phyloP scores from a whole-genome alignment of 495 filamentous ascomycete species.

The Elasticomyces elasticus region DNA sequence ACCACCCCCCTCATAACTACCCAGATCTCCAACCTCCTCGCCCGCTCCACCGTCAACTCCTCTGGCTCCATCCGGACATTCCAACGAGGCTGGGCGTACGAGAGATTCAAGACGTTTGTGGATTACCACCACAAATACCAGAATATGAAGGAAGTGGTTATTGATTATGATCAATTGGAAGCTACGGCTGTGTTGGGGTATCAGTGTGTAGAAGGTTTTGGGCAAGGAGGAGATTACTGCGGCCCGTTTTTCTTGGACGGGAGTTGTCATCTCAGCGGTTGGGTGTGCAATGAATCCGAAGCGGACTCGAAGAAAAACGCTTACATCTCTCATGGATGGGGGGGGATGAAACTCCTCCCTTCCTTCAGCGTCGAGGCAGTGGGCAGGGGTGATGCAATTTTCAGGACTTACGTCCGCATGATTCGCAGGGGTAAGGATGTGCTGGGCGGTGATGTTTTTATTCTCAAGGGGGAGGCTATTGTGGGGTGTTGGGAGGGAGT shows the following conservation, averaged over 20 bases:
- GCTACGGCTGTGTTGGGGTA: constrained; percentile 33
- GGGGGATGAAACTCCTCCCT: constrained; percentile 28
- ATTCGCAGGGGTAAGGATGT: constrained; percentile 25
- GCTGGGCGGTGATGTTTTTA: constrained; percentile 33
- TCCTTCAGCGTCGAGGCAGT: constrained; percentile 7
- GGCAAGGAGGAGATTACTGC: constrained; percentile 29
- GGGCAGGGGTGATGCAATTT: too few species aligned
- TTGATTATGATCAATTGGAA: constrained; percentile 31
- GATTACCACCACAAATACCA: constrained; percentile 33
- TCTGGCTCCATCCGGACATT: constrained; percentile 28
- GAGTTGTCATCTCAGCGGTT: constrained; percentile 40
- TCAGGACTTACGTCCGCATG: constrained; percentile 34
- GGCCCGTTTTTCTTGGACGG: constrained; percentile 41
- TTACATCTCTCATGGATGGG: constrained; percentile 36
- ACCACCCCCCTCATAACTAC: constrained; percentile 37
- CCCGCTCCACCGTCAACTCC: constrained; percentile 28
- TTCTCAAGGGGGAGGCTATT: constrained; percentile 32
- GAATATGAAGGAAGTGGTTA: constrained; percentile 35
- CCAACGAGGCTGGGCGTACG: constrained; percentile 35
- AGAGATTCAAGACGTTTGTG: constrained; percentile 35
- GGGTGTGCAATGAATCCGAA: constrained; percentile 43
- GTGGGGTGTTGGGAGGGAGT: constrained; percentile 37
- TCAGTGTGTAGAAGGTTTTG: too few species aligned
- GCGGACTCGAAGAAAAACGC: constrained; percentile 35
- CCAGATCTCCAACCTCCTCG: constrained; percentile 28